Percentiles rank a stretch among this genome's conserved stretches.
These are phyloP conservation scores for Huntiella savannae DNA, from an alignment of 2,329 filamentous ascomycete genomes.

Conservation along the genomic window DNA sequence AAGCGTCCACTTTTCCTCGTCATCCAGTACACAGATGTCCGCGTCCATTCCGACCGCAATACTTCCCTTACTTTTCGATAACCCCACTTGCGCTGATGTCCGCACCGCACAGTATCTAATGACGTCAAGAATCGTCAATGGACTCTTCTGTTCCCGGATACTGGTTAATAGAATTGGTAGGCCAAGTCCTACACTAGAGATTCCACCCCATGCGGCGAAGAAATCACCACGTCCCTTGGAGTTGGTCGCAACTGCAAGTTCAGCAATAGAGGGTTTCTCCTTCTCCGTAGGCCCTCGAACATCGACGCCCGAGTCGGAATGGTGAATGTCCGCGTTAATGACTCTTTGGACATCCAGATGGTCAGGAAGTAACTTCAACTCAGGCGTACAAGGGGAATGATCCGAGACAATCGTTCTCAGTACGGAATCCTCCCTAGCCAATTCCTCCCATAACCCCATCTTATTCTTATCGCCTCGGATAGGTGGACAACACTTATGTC, in stretches of 20 bases:
- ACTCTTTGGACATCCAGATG: constrained; percentile 20
- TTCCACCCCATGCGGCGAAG: constrained; percentile 90
- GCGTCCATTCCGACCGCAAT: constrained; percentile 68
- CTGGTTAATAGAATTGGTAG: constrained; percentile 80
- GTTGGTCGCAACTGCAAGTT: constrained; percentile 3
- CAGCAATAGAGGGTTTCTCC: constrained; percentile 19
- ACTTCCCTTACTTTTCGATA: constrained; percentile 65
- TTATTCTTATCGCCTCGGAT: constrained; percentile 70
- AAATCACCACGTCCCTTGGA: constrained; percentile 50
- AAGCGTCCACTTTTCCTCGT: constrained; percentile 58
- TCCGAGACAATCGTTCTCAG: constrained; percentile 87
- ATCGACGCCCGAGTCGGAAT: constrained; percentile 35
- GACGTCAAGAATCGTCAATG: constrained; percentile 48
- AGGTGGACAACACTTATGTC: constrained; percentile 89
- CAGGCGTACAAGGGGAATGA: constrained; percentile 88
- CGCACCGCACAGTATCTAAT: constrained; percentile 72
- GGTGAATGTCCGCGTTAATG: constrained; percentile 20
- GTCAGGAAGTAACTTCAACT: constrained; percentile 70
- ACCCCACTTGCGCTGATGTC: constrained; percentile 73
- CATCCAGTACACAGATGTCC: constrained; percentile 84
- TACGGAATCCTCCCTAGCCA: constrained; percentile 47
- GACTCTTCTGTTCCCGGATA: constrained; percentile 27
- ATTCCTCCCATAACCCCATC: constrained; percentile 70
- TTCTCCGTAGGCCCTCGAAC: constrained; percentile 20
- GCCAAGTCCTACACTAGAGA: constrained; percentile 82